Percentiles rank a stretch among this genome's conserved stretches.
Evolutionary conservation across 345 rosid genomes (phyloP).

Genomic region (Salix dunnii): DNA sequence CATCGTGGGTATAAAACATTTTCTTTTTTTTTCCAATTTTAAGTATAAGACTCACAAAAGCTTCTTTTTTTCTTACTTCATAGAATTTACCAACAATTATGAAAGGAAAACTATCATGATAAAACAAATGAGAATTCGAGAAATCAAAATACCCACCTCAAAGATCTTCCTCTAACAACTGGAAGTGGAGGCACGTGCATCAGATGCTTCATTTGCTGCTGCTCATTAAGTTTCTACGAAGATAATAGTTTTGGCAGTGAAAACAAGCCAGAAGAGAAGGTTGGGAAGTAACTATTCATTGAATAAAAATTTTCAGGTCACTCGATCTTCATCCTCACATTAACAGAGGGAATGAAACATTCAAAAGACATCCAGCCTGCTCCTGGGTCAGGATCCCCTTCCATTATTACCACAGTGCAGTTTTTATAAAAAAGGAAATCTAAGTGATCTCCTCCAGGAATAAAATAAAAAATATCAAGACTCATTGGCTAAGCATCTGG

Average conservation of each 20-base stretch:
- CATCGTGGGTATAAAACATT: neutral
- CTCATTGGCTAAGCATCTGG: neutral
- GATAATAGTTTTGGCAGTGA: constrained; percentile 22
- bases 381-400: constrained; percentile 91
- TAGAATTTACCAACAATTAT: neutral
- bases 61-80: neutral
- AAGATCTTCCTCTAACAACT: constrained; percentile 36
- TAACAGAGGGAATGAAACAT: constrained; percentile 84
- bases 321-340: constrained; percentile 55
- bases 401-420: constrained; percentile 69
- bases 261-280: constrained; percentile 17
- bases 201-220: constrained; percentile 39
- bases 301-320: constrained; percentile 17
- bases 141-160: constrained; percentile 36
- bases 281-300: constrained; percentile 13
- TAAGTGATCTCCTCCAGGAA: neutral
- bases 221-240: constrained; percentile 76
- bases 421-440: neutral
- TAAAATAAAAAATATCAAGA: neutral
- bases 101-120: neutral
- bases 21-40: neutral
- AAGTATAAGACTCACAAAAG: neutral
- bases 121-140: neutral
- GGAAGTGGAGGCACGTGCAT: constrained; percentile 28
- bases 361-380: constrained; percentile 96